Percentiles rank a stretch among this genome's conserved stretches.
Evolutionary conservation across 192 early-diverging fungal genomes (phyloP).

Genomic region (Coemansia javaensis): DNA sequence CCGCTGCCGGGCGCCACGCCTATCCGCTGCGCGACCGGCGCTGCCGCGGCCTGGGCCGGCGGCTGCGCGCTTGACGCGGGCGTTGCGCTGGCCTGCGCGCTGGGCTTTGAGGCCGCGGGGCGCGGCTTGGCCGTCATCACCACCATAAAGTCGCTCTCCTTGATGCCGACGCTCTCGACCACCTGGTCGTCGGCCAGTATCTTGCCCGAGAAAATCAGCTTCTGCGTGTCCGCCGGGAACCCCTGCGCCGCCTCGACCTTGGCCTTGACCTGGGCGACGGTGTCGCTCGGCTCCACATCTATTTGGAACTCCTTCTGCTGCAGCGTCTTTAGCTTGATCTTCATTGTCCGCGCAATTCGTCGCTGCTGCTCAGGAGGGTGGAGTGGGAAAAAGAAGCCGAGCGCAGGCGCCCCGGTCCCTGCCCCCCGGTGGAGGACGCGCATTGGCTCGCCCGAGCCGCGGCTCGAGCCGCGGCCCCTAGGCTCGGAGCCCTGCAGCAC

Average conservation of each 20-base stretch:
- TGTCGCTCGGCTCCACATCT: conserved; percentile 67
- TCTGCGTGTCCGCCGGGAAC: conserved; percentile 66
- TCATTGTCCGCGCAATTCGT: conserved; percentile 33
- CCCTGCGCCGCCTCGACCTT: conserved; percentile 71
- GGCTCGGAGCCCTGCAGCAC: too few relatives aligned
- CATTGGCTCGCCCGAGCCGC: not conserved
- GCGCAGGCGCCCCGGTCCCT: not conserved
- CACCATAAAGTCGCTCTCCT: conserved; percentile 92
- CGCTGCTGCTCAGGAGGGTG: not conserved
- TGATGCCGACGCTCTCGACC: conserved; percentile 69
- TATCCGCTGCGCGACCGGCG: conserved; percentile 38
- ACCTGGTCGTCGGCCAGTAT: conserved; percentile 76
- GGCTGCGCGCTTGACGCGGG: conserved; percentile 32
- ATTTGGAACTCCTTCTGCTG: conserved; percentile 78
- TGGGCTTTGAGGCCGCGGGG: conserved; percentile 18
- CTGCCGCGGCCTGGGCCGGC: conserved; percentile 31
- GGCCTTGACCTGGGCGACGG: conserved; percentile 69
- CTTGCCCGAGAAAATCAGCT: conserved; percentile 90
- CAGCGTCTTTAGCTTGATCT: conserved; percentile 87
- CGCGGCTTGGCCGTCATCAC: conserved; percentile 78
- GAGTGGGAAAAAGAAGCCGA: too few relatives aligned
- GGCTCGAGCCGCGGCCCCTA: not conserved
- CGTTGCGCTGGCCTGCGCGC: conserved; percentile 22
- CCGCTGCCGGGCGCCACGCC: conserved; percentile 14
- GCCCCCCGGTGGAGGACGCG: not conserved